Evolutionary conservation across 306 rosid species (phyloP).

Genomic region (Biancaea sappan): DNA sequence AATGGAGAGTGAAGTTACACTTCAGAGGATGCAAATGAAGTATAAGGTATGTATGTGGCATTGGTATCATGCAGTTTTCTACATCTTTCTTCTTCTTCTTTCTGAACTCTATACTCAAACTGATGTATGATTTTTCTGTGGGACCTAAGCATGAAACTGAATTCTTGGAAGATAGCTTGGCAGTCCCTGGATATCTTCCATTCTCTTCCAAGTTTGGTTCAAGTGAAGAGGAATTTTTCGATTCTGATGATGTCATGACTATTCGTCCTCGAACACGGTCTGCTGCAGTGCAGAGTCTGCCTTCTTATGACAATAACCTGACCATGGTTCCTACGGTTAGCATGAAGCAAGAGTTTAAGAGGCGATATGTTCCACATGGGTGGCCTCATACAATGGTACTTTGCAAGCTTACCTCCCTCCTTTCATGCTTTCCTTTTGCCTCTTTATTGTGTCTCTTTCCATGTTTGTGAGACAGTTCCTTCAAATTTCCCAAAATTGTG

Average conservation of each 20-base stretch:
- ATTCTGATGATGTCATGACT: slow-evolving; percentile 76
- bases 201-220: slow-evolving; percentile 24
- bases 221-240: slow-evolving; percentile 75
- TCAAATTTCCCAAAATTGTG: neutral
- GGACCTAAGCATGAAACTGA: slow-evolving; percentile 34
- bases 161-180: slow-evolving; percentile 37
- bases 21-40: slow-evolving; percentile 94
- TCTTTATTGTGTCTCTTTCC: neutral
- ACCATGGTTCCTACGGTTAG: slow-evolving; percentile 57
- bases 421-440: neutral
- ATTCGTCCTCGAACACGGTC: slow-evolving; percentile 62
- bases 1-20: slow-evolving; percentile 89
- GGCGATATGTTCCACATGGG: slow-evolving; percentile 71
- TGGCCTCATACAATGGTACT: slow-evolving; percentile 97
- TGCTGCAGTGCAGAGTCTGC: slow-evolving; percentile 46
- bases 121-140: slow-evolving; percentile 17
- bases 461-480: neutral
- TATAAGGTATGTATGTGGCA: slow-evolving; percentile 64
- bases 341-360: slow-evolving; percentile 72
- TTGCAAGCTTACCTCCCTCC: neutral
- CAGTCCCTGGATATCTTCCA: slow-evolving; percentile 29
- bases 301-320: slow-evolving; percentile 54
- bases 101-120: neutral
- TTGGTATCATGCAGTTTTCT: neutral
- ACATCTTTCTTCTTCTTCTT: neutral